Percentiles rank a stretch among this genome's conserved stretches.
phyloP scores from a whole-genome alignment of 148 eudicot genomes.

The Polygonum aviculare region DNA sequence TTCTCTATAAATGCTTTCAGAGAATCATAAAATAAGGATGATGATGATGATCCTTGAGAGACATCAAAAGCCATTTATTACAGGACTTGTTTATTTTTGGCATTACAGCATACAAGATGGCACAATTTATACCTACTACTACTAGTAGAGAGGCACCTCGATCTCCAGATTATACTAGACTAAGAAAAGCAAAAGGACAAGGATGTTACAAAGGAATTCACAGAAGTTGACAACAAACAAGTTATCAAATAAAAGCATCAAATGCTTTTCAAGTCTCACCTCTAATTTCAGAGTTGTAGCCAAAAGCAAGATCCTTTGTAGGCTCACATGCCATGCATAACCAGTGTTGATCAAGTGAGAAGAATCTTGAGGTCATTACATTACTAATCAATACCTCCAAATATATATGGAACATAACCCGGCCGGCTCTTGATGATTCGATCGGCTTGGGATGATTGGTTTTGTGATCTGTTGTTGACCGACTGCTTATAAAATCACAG shows the following conservation, averaged over 20 bases:
- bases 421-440: not conserved
- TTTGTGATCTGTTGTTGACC: not conserved
- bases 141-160: not conserved
- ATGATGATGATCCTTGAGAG: not conserved
- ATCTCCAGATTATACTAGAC: not conserved
- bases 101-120: not conserved
- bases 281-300: too few relatives aligned
- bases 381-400: not conserved
- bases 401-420: not conserved
- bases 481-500: not conserved
- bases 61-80: not conserved
- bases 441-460: not conserved
- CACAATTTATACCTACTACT: not conserved
- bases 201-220: slow-evolving; percentile 8
- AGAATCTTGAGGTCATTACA: not conserved
- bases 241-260: not conserved
- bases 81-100: not conserved
- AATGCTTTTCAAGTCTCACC: not conserved
- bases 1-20: not conserved
- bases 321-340: not conserved
- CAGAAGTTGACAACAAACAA: slow-evolving; percentile 7
- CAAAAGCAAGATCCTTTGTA: slow-evolving; percentile 1
- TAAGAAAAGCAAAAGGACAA: not conserved
- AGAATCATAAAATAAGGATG: not conserved
- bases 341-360: slow-evolving; percentile 3